Percentiles rank a stretch among this genome's conserved stretches.
These are phyloP conservation scores for Strigomonas oncopelti DNA, from an alignment of 208 protist genomes.

Conservation along the genomic window DNA sequence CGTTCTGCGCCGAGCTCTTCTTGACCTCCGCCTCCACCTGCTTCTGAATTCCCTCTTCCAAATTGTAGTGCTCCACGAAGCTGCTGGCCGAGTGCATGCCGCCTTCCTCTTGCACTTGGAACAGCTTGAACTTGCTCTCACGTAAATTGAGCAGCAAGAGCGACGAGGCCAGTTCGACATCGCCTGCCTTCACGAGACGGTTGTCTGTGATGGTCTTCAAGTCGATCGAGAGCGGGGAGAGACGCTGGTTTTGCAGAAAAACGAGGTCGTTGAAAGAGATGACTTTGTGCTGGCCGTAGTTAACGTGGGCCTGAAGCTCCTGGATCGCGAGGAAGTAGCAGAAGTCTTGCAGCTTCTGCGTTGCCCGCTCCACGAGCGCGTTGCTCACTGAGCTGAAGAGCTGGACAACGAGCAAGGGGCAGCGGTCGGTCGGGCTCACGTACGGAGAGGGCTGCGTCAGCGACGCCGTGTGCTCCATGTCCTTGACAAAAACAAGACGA, in stretches of 20 bases:
- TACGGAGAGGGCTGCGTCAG: slow-evolving; percentile 39
- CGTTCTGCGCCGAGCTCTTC: not conserved
- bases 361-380: slow-evolving; percentile 50
- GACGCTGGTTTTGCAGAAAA: slow-evolving; percentile 72
- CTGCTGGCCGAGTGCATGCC: slow-evolving; percentile 52
- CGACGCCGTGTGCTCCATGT: slow-evolving; percentile 46
- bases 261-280: slow-evolving; percentile 83
- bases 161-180: slow-evolving; percentile 32
- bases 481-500: slow-evolving; percentile 81
- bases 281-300: slow-evolving; percentile 81
- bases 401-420: slow-evolving; percentile 75
- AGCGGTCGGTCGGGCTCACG: slow-evolving; percentile 52
- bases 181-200: not conserved
- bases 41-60: slow-evolving; percentile 35
- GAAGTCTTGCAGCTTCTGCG: slow-evolving; percentile 81
- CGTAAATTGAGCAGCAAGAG: slow-evolving; percentile 69
- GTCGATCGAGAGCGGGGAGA: slow-evolving; percentile 53
- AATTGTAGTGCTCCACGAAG: slow-evolving; percentile 84
- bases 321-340: slow-evolving; percentile 84
- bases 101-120: slow-evolving; percentile 59
- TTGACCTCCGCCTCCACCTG: not conserved
- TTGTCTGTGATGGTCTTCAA: slow-evolving; percentile 18
- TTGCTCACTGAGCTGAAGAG: slow-evolving; percentile 74
- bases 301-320: slow-evolving; percentile 83
- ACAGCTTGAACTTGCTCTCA: slow-evolving; percentile 84